Percentiles rank a stretch among this genome's conserved stretches.
Evolutionary conservation across 352 stramenopile species (phyloP).

Genomic region (Globisporangium alternatum): DNA sequence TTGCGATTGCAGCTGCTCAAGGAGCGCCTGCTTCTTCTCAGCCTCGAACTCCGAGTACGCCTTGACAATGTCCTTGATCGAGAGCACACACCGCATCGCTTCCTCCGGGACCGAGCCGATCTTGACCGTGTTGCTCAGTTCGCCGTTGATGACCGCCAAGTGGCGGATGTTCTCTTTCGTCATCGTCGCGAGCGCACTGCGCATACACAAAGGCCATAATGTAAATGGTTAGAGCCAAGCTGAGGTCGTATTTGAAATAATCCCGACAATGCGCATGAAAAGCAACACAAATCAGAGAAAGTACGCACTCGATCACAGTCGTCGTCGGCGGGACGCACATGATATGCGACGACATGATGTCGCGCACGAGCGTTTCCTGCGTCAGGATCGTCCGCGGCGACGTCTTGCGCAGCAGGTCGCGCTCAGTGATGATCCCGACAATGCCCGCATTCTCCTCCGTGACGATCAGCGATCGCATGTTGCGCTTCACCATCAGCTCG

Average conservation of each 20-base stretch:
- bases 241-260: too few relatives aligned
- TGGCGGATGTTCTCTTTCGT: conserved; percentile 86
- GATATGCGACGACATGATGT: conserved; percentile 86
- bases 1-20: conserved; percentile 10
- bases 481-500: conserved; percentile 73
- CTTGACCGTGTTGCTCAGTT: conserved; percentile 70
- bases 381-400: conserved; percentile 44
- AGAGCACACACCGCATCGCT: conserved; percentile 82
- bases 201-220: not conserved
- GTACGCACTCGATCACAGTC: conserved; percentile 75
- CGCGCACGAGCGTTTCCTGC: conserved; percentile 57
- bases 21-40: conserved; percentile 35
- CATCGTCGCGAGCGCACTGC: conserved; percentile 77
- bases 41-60: conserved; percentile 67
- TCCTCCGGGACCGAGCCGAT: conserved; percentile 75
- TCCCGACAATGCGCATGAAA: not conserved
- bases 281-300: not conserved
- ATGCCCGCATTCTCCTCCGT: conserved; percentile 69
- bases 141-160: conserved; percentile 76
- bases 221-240: not conserved
- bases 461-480: conserved; percentile 80
- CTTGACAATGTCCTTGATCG: conserved; percentile 84
- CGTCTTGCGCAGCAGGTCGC: conserved; percentile 78
- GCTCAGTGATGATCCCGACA: conserved; percentile 82
- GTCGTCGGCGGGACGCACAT: conserved; percentile 82